Evolutionary conservation across 2,329 filamentous ascomycete species (phyloP).

Genomic region (Xylariaceae sp.): DNA sequence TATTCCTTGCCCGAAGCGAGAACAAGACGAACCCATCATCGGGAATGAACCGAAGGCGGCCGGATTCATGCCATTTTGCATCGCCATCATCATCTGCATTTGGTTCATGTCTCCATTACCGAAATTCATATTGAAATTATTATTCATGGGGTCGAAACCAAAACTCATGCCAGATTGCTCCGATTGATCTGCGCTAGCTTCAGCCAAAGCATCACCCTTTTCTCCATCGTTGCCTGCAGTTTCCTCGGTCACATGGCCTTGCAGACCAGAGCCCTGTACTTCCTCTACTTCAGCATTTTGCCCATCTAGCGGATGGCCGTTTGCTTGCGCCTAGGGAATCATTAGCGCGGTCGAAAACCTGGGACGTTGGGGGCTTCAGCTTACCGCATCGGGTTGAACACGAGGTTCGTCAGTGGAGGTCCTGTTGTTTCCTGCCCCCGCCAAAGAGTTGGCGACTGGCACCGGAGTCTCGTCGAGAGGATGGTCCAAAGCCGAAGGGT

Average conservation of each 20-base stretch:
- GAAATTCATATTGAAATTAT: slow-evolving; percentile 55
- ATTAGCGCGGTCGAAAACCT: slow-evolving; percentile 6
- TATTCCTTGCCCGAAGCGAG: slow-evolving; percentile 10
- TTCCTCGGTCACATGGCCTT: slow-evolving; percentile 14
- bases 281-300: slow-evolving; percentile 16
- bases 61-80: slow-evolving; percentile 62
- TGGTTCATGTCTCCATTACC: slow-evolving; percentile 63
- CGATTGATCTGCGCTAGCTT: slow-evolving; percentile 30
- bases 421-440: slow-evolving; percentile 1
- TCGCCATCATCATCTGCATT: slow-evolving; percentile 76
- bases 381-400: slow-evolving; percentile 9
- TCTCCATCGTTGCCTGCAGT: slow-evolving; percentile 22
- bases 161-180: slow-evolving; percentile 28
- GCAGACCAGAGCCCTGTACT: slow-evolving; percentile 13
- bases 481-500: slow-evolving; percentile 16
- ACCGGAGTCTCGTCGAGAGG: slow-evolving; percentile 6
- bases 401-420: background rate
- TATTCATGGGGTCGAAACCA: slow-evolving; percentile 38
- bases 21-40: slow-evolving; percentile 69
- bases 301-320: slow-evolving; percentile 11
- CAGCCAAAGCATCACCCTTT: slow-evolving; percentile 28
- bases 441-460: slow-evolving; percentile 5
- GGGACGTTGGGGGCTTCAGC: background rate
- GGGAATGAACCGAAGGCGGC: slow-evolving; percentile 55
- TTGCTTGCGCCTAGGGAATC: slow-evolving; percentile 7